These are phyloP conservation scores for Boletus hoseneyae DNA, from an alignment of 1,284 basidiomycete genomes.

Conservation along the genomic window DNA sequence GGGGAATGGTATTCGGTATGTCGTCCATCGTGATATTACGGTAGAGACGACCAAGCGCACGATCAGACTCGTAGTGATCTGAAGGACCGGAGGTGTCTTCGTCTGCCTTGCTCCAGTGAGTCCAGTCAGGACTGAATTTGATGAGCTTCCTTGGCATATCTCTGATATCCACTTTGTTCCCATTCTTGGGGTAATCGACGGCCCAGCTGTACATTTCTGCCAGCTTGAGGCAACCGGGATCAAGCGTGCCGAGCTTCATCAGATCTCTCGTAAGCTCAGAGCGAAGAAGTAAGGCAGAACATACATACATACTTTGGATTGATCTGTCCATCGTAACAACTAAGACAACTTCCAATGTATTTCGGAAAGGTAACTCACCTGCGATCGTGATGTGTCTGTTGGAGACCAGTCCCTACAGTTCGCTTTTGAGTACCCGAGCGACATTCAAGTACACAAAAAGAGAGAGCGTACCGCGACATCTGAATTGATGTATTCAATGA, in stretches of 20 bases:
- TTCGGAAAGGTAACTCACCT: conserved; percentile 33
- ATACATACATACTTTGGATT: conserved; percentile 59
- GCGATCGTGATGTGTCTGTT: conserved; percentile 71
- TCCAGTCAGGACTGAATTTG: conserved; percentile 56
- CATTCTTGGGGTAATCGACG: conserved; percentile 2
- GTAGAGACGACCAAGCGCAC: conserved; percentile 66
- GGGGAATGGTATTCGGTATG: conserved; percentile 28
- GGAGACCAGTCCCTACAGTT: conserved; percentile 58
- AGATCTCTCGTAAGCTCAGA: background rate
- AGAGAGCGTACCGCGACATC: conserved; percentile 56
- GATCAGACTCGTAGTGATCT: conserved; percentile 66
- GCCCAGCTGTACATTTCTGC: conserved; percentile 52
- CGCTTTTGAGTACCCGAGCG: conserved; percentile 3
- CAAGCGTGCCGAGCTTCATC: conserved; percentile 59
- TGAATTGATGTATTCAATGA: conserved; percentile 80
- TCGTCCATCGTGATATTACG: conserved; percentile 56
- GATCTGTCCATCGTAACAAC: conserved; percentile 43
- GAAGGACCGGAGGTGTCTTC: conserved; percentile 51
- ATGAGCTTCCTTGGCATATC: conserved; percentile 51
- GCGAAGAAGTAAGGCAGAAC: too few species aligned
- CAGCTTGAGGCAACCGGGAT: conserved; percentile 58
- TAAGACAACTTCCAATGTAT: background rate
- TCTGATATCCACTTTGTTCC: conserved; percentile 50
- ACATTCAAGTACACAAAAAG: background rate
- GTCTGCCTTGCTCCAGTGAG: conserved; percentile 53